Evolutionary conservation across 2,329 filamentous ascomycete genomes (phyloP), one percentile per base, ranked within the genome.

Genomic region (Cadophora sp.): DNA sequence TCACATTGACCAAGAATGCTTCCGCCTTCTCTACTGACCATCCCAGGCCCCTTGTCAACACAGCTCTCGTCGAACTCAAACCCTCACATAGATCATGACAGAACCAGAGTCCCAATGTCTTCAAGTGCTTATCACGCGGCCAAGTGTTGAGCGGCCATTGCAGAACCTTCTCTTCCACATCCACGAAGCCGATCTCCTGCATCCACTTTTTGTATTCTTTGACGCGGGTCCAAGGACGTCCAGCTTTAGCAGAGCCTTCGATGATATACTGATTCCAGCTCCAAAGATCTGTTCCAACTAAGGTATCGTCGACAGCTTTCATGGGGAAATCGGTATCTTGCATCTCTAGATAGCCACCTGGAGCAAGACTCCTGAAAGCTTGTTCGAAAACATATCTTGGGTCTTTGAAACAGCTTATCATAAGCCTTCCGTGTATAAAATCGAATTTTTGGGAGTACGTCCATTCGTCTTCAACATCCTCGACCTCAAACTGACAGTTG

Each of bases 401-500:
- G 26, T 68, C 62, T 43, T 64, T 64, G 46, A 68, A 64, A 51
- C 66, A 68, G 40, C 48, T 60, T 29, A 68, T 37, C 12, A 68
- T 40, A n/a, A 56, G 37, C 7, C 66, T 53, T n/a, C 61, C 69
- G 31, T 75, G 72, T 31, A 75, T 69, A 27, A 70, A 69, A 48
- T 75, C 73, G 46, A 73, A 74, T 14, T 65, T 61, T 1, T 79
- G 74, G 12, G 58, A 58, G 37, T 68, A 75, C 1, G 65, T 68
- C 73, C 73, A 75, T 14, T 68, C 59, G 19, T 71, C 62, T 48
- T 69, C 69, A 7, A 66, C 85, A 73, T 91, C 88, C 74, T 91
- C 88, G 59, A 91, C 83, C 60, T 89, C 82, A 72, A 91, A 91
- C 62, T 84, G 81, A 70, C 88, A 85, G 72, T 91, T 91, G 34